Evolutionary conservation across 495 filamentous ascomycete species (phyloP).

Genomic region (Penicillium macrosclerotiorum): DNA sequence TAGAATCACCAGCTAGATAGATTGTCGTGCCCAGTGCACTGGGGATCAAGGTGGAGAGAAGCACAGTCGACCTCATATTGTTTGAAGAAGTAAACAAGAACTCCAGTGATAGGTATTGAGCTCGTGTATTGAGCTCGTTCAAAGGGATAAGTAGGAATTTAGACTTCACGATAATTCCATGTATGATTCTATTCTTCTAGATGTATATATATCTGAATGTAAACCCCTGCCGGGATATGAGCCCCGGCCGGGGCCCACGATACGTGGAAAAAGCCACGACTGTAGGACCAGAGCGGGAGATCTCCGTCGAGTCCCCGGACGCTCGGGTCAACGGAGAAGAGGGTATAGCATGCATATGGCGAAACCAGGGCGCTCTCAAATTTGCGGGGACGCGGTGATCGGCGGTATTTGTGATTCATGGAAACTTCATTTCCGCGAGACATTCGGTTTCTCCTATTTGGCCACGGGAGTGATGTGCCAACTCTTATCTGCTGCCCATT

Average conservation of each 20-base stretch:
- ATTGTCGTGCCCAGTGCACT: slow-evolving; percentile 33
- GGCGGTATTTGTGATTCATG: slow-evolving; percentile 17
- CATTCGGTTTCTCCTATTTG: not conserved
- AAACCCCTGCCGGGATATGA: too few relatives aligned
- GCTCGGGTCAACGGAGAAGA: slow-evolving; percentile 12
- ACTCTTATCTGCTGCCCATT: not conserved
- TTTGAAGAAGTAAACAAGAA: not conserved
- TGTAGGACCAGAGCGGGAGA: not conserved
- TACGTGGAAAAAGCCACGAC: slow-evolving; percentile 21
- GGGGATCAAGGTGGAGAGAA: slow-evolving; percentile 24
- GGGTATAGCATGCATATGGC: slow-evolving; percentile 5
- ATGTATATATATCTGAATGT: too few relatives aligned
- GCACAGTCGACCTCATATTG: slow-evolving; percentile 25
- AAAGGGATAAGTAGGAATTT: not conserved
- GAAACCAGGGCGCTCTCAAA: slow-evolving; percentile 2
- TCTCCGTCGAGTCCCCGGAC: slow-evolving; percentile 1
- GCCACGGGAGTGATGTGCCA: slow-evolving; percentile 5
- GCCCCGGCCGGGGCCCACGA: not conserved
- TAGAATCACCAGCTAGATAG: slow-evolving; percentile 58
- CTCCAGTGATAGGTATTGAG: slow-evolving; percentile 9
- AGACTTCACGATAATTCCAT: too few relatives aligned
- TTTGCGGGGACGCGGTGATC: slow-evolving; percentile 4
- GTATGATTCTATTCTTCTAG: too few relatives aligned
- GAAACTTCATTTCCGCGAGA: slow-evolving; percentile 8
- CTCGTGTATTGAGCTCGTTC: too few relatives aligned